Evolutionary conservation across 306 rosid species (phyloP).

Genomic region (Pyrus bretschneideri): DNA sequence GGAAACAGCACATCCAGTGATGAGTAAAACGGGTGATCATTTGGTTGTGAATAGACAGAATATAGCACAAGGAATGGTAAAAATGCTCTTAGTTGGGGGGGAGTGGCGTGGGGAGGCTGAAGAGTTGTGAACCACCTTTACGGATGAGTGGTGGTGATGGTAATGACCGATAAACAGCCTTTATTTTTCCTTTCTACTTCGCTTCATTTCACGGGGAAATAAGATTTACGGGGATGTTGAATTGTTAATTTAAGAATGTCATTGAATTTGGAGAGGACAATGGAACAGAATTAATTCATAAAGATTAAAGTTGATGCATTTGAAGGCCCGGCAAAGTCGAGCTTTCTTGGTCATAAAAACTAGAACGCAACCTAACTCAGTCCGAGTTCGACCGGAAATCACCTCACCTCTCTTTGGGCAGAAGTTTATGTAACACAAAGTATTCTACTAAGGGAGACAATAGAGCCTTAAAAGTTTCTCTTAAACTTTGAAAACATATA

Average conservation of each 20-base stretch:
- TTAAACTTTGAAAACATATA: too few relatives aligned
- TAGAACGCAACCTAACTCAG: background rate
- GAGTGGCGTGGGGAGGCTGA: background rate
- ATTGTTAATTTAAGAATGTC: slow-evolving; percentile 5
- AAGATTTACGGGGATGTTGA: background rate
- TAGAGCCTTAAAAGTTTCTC: too few relatives aligned
- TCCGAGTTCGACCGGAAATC: background rate
- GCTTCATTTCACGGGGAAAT: slow-evolving; percentile 8
- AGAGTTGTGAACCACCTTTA: background rate
- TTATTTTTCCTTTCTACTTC: background rate
- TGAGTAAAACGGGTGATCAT: background rate
- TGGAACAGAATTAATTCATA: background rate
- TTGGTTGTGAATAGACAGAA: slow-evolving; percentile 4
- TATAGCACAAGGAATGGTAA: background rate
- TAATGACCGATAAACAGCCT: background rate
- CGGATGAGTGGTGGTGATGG: slow-evolving; percentile 6
- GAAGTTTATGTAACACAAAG: too few relatives aligned
- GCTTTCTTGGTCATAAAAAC: background rate
- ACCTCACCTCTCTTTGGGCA: background rate
- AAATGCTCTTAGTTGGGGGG: slow-evolving; percentile 4
- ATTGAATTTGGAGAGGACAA: background rate
- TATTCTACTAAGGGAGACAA: too few relatives aligned
- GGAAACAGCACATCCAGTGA: slow-evolving; percentile 43
- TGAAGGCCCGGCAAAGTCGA: background rate
- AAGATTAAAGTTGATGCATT: background rate